These are phyloP conservation scores for Fragaria iinumae DNA, from an alignment of 306 rosid genomes.

Conservation along the genomic window DNA sequence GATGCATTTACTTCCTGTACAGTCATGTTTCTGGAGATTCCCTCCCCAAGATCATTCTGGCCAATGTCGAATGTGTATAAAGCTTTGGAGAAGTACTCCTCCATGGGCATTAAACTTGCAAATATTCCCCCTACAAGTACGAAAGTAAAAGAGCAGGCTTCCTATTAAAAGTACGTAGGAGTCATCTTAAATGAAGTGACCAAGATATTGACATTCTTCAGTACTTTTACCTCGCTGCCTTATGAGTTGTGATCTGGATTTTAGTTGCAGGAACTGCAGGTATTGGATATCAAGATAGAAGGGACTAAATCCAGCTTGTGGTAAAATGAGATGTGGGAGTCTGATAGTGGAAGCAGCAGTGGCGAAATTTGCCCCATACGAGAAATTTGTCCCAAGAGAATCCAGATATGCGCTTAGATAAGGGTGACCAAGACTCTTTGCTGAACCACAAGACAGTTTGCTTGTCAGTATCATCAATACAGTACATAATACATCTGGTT, in stretches of 20 bases:
- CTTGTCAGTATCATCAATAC: not conserved
- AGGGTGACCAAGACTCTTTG: conserved; percentile 29
- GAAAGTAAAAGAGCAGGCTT: not conserved
- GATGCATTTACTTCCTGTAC: conserved; percentile 33
- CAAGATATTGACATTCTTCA: not conserved
- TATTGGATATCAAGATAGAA: conserved; percentile 38
- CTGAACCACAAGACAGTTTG: conserved; percentile 18
- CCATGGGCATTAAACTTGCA: conserved; percentile 19
- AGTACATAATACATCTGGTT: not conserved
- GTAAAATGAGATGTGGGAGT: conserved; percentile 22
- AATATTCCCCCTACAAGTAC: conserved; percentile 5
- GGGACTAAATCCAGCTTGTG: conserved; percentile 37
- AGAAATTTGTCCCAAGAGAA: conserved; percentile 38
- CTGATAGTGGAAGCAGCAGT: conserved; percentile 38
- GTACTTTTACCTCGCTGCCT: conserved; percentile 22
- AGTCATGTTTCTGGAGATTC: conserved; percentile 17
- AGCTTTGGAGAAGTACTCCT: conserved; percentile 32
- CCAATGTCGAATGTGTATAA: conserved; percentile 56
- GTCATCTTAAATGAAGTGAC: not conserved
- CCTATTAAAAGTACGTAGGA: not conserved
- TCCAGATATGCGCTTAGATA: conserved; percentile 40
- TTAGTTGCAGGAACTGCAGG: conserved; percentile 34
- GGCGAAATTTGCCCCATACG: conserved; percentile 45
- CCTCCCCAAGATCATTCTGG: conserved; percentile 38
- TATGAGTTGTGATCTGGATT: not conserved